Evolutionary conservation across 1,284 basidiomycete species (phyloP).

Genomic region (Malassezia dermatis): DNA sequence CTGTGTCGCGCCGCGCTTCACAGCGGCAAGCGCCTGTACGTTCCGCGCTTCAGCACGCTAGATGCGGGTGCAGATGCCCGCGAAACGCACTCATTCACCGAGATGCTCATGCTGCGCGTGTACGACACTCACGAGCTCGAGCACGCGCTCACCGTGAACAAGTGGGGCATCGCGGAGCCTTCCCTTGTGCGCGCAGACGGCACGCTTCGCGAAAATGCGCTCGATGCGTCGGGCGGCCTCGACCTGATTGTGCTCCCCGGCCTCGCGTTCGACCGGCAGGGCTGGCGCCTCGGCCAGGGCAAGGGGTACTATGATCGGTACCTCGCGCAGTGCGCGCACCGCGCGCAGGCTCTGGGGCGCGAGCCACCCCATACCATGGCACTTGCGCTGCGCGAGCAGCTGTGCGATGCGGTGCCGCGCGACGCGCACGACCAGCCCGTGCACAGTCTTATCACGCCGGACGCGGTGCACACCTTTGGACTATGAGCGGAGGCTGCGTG

Average conservation of each 20-base stretch:
- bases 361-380: conserved; percentile 9
- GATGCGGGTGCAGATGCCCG: conserved; percentile 18
- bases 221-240: conserved; percentile 38
- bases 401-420: conserved; percentile 8
- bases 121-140: conserved; percentile 35
- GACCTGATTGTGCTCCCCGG: conserved; percentile 50
- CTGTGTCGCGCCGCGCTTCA: conserved; percentile 42
- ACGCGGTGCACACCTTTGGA: neutral
- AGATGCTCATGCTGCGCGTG: conserved; percentile 49
- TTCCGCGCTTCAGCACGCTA: conserved; percentile 47
- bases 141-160: conserved; percentile 34
- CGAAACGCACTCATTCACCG: conserved; percentile 27
- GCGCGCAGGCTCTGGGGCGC: neutral
- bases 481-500: neutral
- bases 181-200: conserved; percentile 29
- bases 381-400: conserved; percentile 9
- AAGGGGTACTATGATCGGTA: conserved; percentile 50
- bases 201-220: conserved; percentile 29
- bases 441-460: conserved; percentile 2
- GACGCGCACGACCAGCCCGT: conserved; percentile 3
- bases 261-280: conserved; percentile 46
- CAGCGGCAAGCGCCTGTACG: conserved; percentile 45
- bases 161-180: conserved; percentile 49
- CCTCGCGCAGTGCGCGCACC: conserved; percentile 11
- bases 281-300: conserved; percentile 49